Percentiles rank a stretch among this genome's conserved stretches.
Evolutionary conservation across 345 rosid genomes (phyloP).

Genomic region (Dimocarpus longan): DNA sequence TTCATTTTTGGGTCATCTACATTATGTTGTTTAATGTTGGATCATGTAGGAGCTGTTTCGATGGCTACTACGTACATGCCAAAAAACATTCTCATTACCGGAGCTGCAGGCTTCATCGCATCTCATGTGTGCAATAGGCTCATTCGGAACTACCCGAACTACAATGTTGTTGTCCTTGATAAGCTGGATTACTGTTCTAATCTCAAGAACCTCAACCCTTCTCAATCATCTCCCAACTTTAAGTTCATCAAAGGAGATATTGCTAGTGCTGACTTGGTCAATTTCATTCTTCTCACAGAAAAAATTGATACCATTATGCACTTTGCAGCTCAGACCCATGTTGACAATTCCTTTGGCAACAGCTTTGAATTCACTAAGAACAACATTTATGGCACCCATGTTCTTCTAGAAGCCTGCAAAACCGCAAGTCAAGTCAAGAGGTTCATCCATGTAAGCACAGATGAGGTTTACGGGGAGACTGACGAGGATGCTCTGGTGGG

Average conservation of each 20-base stretch:
- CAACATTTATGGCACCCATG: slow-evolving; percentile 55
- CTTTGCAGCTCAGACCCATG: slow-evolving; percentile 57
- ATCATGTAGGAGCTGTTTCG: slow-evolving; percentile 8
- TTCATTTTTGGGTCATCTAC: neutral
- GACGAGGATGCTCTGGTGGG: slow-evolving; percentile 49
- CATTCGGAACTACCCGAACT: slow-evolving; percentile 40
- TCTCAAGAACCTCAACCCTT: slow-evolving; percentile 45
- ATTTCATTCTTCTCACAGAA: slow-evolving; percentile 47
- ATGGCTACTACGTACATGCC: slow-evolving; percentile 33
- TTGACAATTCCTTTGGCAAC: slow-evolving; percentile 54
- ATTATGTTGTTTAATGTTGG: neutral
- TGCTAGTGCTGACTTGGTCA: slow-evolving; percentile 47
- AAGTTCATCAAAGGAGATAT: slow-evolving; percentile 55
- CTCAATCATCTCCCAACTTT: slow-evolving; percentile 35
- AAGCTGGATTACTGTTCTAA: slow-evolving; percentile 55
- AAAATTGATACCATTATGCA: slow-evolving; percentile 56
- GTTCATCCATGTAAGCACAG: slow-evolving; percentile 57
- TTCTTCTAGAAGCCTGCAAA: slow-evolving; percentile 52
- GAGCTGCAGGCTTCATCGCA: slow-evolving; percentile 57
- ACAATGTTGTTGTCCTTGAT: slow-evolving; percentile 50
- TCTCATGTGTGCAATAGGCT: slow-evolving; percentile 55
- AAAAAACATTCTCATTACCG: slow-evolving; percentile 50
- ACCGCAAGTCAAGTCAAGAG: slow-evolving; percentile 46
- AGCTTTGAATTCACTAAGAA: slow-evolving; percentile 52
- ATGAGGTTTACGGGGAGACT: slow-evolving; percentile 55